Conservation (phyloP, 2,329 filamentous ascomycete genomes). For the Tolypocladium tropicale region DNA sequence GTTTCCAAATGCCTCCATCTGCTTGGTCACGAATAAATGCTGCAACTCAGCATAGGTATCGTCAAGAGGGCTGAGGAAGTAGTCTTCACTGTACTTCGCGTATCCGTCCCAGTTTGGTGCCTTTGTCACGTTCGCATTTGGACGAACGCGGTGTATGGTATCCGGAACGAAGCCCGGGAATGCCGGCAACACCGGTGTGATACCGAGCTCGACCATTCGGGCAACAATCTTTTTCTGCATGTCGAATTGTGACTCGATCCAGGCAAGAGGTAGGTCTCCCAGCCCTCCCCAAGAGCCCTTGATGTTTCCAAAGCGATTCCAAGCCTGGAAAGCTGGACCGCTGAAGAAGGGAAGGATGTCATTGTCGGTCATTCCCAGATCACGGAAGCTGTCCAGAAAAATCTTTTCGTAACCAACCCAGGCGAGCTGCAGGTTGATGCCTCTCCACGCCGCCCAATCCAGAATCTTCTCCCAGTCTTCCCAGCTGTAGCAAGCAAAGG, state of each 20-base stretch:
- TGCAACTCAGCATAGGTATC: slow-evolving; percentile 31
- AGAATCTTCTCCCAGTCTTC: slow-evolving; percentile 41
- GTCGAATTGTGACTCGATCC: slow-evolving; percentile 36
- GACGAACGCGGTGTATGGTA: slow-evolving; percentile 27
- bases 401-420: slow-evolving; percentile 43
- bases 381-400: slow-evolving; percentile 34
- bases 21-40: slow-evolving; percentile 33
- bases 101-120: slow-evolving; percentile 29
- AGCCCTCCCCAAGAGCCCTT: slow-evolving; percentile 36
- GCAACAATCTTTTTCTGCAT: slow-evolving; percentile 36
- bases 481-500: slow-evolving; percentile 40
- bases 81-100: slow-evolving; percentile 30
- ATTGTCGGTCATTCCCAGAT: slow-evolving; percentile 29
- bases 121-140: slow-evolving; percentile 30
- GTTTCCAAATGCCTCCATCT: slow-evolving; percentile 34
- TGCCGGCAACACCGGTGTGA: slow-evolving; percentile 39
- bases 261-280: slow-evolving; percentile 26
- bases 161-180: slow-evolving; percentile 40
- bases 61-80: slow-evolving; percentile 37
- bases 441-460: slow-evolving; percentile 42
- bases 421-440: slow-evolving; percentile 39
- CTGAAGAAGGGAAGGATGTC: slow-evolving; percentile 36
- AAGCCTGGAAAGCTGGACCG: slow-evolving; percentile 40
- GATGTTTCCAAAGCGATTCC: slow-evolving; percentile 45
- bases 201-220: slow-evolving; percentile 41